Conservation (phyloP, 352 stramenopile genomes). For the Phytophthora pini region DNA sequence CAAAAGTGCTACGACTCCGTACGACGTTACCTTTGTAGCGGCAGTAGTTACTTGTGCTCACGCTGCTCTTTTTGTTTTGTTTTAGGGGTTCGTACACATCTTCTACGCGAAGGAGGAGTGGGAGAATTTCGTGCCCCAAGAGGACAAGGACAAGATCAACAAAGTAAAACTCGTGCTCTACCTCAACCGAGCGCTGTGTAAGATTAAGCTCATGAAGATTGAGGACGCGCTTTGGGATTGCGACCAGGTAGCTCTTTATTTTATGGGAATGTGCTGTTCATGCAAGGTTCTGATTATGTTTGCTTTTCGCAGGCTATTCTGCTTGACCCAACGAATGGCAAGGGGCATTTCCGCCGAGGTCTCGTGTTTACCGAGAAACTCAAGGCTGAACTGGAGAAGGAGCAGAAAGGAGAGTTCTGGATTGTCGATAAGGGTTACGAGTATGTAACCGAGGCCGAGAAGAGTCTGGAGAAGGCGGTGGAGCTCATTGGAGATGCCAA, state of each 20-base stretch:
- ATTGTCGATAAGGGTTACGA: conserved; percentile 88
- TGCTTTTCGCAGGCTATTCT: conserved; percentile 58
- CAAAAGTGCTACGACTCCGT: conserved; percentile 91
- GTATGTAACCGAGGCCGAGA: conserved; percentile 72
- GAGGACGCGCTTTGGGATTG: conserved; percentile 87
- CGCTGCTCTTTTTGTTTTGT: not conserved
- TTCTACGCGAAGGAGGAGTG: conserved; percentile 90
- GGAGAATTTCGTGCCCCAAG: conserved; percentile 74
- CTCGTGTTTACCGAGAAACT: conserved; percentile 87
- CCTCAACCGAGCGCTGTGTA: conserved; percentile 83
- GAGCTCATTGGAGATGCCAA: conserved; percentile 46
- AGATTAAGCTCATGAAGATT: conserved; percentile 87
- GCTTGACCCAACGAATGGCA: conserved; percentile 64
- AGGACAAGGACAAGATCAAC: conserved; percentile 85
- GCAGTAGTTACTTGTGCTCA: too few species aligned
- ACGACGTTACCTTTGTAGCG: not conserved
- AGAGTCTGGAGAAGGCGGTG: conserved; percentile 67
- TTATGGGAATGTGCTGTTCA: not conserved
- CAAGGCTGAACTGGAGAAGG: conserved; percentile 81
- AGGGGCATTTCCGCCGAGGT: conserved; percentile 81
- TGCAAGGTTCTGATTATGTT: not conserved
- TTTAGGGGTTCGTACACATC: conserved; percentile 85
- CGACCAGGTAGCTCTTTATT: conserved; percentile 58
- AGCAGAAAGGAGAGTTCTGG: conserved; percentile 85
- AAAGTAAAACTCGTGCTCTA: conserved; percentile 84